These are phyloP conservation scores for Pontederia crassipes DNA, from an alignment of 176 grass and related monocot species.

Conservation along the genomic window DNA sequence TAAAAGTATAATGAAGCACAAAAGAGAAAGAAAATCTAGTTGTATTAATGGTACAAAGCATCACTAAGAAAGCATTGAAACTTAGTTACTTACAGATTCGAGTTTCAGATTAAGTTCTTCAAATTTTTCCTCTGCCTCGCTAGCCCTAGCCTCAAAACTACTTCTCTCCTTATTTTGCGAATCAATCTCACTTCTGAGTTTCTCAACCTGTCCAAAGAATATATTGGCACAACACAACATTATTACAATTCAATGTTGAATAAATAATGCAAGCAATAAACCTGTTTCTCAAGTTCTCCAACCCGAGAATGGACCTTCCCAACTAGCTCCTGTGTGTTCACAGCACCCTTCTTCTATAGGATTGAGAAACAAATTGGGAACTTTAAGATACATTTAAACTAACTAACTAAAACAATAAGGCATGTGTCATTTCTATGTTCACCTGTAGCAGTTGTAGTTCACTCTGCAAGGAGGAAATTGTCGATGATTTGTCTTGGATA, in stretches of 20 bases:
- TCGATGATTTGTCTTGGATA: constrained; percentile 36
- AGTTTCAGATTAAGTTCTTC: constrained; percentile 50
- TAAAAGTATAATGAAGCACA: background rate
- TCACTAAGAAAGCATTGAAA: background rate
- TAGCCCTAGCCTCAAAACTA: constrained; percentile 33
- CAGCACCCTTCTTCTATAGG: constrained; percentile 16
- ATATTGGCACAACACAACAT: constrained; percentile 5
- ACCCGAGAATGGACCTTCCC: constrained; percentile 27
- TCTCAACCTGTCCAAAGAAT: constrained; percentile 33
- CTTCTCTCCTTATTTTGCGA: constrained; percentile 40
- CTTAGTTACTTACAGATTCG: constrained; percentile 37
- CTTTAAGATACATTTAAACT: background rate
- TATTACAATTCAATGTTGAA: constrained; percentile 10
- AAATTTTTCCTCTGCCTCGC: constrained; percentile 40
- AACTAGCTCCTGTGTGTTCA: constrained; percentile 38
- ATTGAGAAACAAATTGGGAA: background rate
- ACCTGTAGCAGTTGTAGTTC: constrained; percentile 57
- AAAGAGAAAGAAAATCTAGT: background rate
- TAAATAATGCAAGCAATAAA: background rate
- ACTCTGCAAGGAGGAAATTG: constrained; percentile 43
- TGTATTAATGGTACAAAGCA: too few species aligned
- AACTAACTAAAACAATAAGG: too few species aligned
- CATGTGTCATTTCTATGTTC: background rate
- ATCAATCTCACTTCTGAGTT: constrained; percentile 46
- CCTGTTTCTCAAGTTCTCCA: constrained; percentile 59